Evolutionary conservation across 306 rosid genomes (phyloP).

Genomic region (Lithocarpus polystachyus): DNA sequence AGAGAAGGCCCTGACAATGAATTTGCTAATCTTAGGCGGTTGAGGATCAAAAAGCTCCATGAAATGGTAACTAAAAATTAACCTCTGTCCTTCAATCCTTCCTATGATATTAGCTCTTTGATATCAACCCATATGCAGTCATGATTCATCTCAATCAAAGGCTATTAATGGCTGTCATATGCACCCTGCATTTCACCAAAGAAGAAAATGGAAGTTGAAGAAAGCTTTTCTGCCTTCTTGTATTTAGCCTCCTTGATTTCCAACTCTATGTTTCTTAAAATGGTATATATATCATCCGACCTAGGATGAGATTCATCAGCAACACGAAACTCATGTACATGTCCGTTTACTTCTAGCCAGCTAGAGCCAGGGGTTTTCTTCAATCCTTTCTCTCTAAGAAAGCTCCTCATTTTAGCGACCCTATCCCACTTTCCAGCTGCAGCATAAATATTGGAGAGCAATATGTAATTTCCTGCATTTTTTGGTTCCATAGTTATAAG

Average conservation of each 20-base stretch:
- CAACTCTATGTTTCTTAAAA: slow-evolving; percentile 43
- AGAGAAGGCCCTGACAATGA: neutral
- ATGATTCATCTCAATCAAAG: neutral
- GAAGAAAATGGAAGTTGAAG: neutral
- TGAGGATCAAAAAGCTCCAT: neutral
- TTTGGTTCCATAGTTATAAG: slow-evolving; percentile 66
- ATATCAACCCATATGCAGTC: neutral
- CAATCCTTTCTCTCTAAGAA: slow-evolving; percentile 58
- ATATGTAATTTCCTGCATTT: slow-evolving; percentile 71
- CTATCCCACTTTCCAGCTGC: slow-evolving; percentile 80
- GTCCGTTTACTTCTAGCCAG: slow-evolving; percentile 72
- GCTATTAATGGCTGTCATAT: neutral
- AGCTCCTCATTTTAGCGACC: slow-evolving; percentile 69
- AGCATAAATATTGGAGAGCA: slow-evolving; percentile 78
- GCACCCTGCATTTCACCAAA: neutral
- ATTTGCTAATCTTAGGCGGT: neutral
- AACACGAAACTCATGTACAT: slow-evolving; percentile 59
- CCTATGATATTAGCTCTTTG: neutral
- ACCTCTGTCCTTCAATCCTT: neutral
- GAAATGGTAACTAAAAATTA: neutral
- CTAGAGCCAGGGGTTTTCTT: slow-evolving; percentile 72
- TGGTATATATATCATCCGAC: slow-evolving; percentile 48
- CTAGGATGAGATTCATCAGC: slow-evolving; percentile 69
- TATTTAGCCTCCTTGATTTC: slow-evolving; percentile 40
- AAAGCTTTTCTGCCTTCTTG: slow-evolving; percentile 15